These are phyloP conservation scores for Scheffersomyces spartinae DNA, from an alignment of 805 yeast genomes.

Conservation along the genomic window DNA sequence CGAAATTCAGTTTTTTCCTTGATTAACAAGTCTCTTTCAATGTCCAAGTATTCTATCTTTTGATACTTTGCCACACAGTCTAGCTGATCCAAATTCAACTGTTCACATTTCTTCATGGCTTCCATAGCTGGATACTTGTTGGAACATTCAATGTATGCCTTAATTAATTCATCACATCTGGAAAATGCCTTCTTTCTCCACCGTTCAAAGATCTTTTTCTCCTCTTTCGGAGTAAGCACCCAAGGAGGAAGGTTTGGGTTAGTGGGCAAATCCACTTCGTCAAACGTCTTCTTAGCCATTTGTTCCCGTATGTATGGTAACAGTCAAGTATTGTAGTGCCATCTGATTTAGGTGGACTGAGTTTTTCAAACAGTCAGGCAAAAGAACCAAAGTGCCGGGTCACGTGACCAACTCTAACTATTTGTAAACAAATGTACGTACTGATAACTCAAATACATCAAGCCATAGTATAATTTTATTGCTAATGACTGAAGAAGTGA, in stretches of 20 bases:
- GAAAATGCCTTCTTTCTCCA: conserved; percentile 60
- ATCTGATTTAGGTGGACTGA: too few relatives aligned
- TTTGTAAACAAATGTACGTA: too few relatives aligned
- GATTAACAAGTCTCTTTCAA: conserved; percentile 54
- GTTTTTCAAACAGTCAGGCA: too few relatives aligned
- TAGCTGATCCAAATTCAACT: conserved; percentile 44
- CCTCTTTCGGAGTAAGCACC: conserved; percentile 70
- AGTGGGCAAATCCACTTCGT: conserved; percentile 25
- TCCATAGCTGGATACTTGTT: conserved; percentile 45
- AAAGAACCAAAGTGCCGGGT: too few relatives aligned
- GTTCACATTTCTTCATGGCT: conserved; percentile 55
- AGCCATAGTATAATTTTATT: too few relatives aligned
- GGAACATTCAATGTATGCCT: conserved; percentile 57
- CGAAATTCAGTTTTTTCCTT: too few relatives aligned
- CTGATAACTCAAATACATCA: too few relatives aligned
- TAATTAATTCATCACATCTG: conserved; percentile 58
- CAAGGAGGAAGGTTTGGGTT: conserved; percentile 53
- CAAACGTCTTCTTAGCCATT: conserved; percentile 24
- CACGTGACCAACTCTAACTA: too few relatives aligned
- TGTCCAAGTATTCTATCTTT: conserved; percentile 52
- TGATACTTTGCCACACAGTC: conserved; percentile 55
- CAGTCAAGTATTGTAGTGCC: too few relatives aligned
- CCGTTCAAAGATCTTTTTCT: conserved; percentile 56
- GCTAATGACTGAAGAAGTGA: too few relatives aligned
- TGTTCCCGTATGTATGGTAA: too few relatives aligned